Evolutionary conservation across 2,329 filamentous ascomycete genomes (phyloP), one percentile per base, ranked within the genome.

Genomic region (Aspergillus sp.): DNA sequence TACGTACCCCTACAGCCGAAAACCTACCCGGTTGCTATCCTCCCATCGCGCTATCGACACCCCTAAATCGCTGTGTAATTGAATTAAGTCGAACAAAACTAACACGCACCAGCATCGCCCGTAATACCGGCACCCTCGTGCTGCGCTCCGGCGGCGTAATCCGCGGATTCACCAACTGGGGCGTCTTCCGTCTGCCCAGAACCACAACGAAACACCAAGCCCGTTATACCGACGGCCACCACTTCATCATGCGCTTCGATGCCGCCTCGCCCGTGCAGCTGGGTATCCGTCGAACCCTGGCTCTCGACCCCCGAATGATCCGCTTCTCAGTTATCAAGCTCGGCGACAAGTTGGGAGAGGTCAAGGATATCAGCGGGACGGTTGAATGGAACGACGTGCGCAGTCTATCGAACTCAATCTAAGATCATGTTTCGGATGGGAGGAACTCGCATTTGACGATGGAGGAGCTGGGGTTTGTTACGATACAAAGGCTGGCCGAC

Each of bases 181-280:
- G 95, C 72, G 84, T 90, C 66, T 97, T 95, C 79, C 83, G 88
- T 48, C 88, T 99, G 17, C 93, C 95, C 48, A 89, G 87, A 66
- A 86, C 91, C 61, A 83, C 88, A 58, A 88, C 87, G 61, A 88
- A 89, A 72, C 88, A 96, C 76, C 92, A 97, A 78, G 86, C 89
- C 67, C 87, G 86, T 65, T 89, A 98, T 83, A 85, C 85, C 64
- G 84, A 87, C 66, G 95, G 95, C 55, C 93, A 98, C 80, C 96
- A 99, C 83, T 99, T 99, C 77, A 90, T 96, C 71, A 90, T 99
- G 90, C 90, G 95, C 68, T 99, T 96, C 82, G 95, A 99, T 75
- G 80, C 89, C 56, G 89, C 87, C 59, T 85, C 87, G 7, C 75
- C 80, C 51, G 88, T 90, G 7, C 93, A 98, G 77, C 80, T 90